Evolutionary conservation across 192 early-diverging fungal genomes (phyloP), one percentile per base, ranked within the genome.

Genomic region (Borealophlyctis nickersoniae): DNA sequence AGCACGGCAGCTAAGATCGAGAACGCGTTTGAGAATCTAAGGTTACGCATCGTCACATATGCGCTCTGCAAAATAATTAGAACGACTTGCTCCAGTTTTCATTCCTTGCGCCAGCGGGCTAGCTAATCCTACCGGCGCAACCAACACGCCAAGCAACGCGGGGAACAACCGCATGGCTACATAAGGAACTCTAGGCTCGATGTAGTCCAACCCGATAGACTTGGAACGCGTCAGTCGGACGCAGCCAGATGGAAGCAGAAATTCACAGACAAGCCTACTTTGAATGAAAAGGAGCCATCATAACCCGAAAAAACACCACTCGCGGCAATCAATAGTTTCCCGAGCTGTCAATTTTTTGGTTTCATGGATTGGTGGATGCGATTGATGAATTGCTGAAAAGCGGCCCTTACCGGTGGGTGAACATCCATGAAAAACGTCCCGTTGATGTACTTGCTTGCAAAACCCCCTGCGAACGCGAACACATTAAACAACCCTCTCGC

Each of bases 201-300:
- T 73, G 73, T 96, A 98, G 70, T 86, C 89, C 62, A 92, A 83
- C 1, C 94, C 94, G 75, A 98, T 98, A 57, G 89, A 88, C 52
- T 89, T 33, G 24, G 7, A n/a, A 5, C 9, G 7, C 19, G 9
- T 13, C 19, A 45, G 39, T 7, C 19, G 9, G 19, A 45, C 7
- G 7, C 7, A 7, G 9, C 7, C 9, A 19, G 7, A 45, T 19
- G 19, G 39, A 13, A 13, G 39, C 7, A 45, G 39, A 45, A 7
- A 45, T 45, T 19, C 39, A n/a, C n/a, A 24, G 26, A 59, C 22
- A 23, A 56, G 28, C 49, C 29, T 7, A 69, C 69, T 48, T 77
- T 73, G 54, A 82, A 82, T 16, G 58, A 54, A 52, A 82, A 82
- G 26, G 66, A 52, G 16, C 78, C 76, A 54, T 82, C 77, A 72